Base-by-base conservation (phyloP, 2,329 filamentous ascomycete genomes). In the Apiospora saccharicola region DNA sequence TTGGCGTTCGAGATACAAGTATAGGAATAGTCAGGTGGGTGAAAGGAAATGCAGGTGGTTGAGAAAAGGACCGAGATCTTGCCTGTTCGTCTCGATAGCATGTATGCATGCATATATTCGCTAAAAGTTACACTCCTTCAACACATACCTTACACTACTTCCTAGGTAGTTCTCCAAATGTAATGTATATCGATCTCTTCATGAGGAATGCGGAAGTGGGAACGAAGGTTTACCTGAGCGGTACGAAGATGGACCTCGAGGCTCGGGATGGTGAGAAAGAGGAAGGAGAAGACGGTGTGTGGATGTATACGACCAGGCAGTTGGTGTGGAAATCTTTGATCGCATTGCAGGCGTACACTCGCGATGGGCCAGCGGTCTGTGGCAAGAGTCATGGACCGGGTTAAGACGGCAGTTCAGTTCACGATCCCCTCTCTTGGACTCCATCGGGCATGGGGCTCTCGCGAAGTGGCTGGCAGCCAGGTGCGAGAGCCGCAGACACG, bases 351-450 rank as follows among this genome's bases (percentile, higher is more conserved):
- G 57, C 41, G 57, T 41, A 22, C 57, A 41, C 22, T 64, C 30
- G 57, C 34, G 19, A 64, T 64, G 57, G 57, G 57, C 57, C 57
- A 37, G 57, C 4, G n/a, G 57, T 14, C 37, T 64, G 34, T 41
- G 34, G 34, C 57, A 64, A 64, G 57, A 64, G 57, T 64, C 57
- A 41, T 41, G 57, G 14, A 37, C 57, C 30, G 16, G 57, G 57
- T n/a, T n/a, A 13, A 12, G 19, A 19, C 57, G 30, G 57, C 34
- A 64, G 34, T 64, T 41, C 57, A 64, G 34, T 64, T n/a, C 57
- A 41, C 8, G 57, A 41, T 64, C 57, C 57, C 57, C 57, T 64
- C 57, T 41, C 16, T 64, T 22, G 7, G 22, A 16, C 49, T 13
- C 51, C 51, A 57, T 57, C 5, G 16, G 51, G 19, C 16, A 57